Conservation (phyloP, 176 grass and related monocot genomes). For the Eremochloa ophiuroides region DNA sequence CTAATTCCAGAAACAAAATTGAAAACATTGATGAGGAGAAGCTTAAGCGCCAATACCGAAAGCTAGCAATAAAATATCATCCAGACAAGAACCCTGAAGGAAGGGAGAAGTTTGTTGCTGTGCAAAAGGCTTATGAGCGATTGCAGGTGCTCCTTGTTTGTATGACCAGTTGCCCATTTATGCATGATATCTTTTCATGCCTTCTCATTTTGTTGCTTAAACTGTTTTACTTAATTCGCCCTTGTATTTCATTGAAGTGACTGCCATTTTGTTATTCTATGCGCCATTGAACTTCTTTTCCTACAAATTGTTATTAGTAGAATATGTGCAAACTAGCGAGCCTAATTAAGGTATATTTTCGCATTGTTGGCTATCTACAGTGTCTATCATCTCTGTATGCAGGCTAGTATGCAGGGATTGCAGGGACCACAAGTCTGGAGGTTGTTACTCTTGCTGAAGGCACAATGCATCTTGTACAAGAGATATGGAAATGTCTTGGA, state of each 20-base stretch:
- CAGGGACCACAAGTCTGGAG: slow-evolving; percentile 98
- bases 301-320: slow-evolving; percentile 23
- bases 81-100: slow-evolving; percentile 99
- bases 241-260: not conserved
- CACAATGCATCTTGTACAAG: slow-evolving; percentile 96
- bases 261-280: not conserved
- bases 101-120: slow-evolving; percentile 95
- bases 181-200: slow-evolving; percentile 1
- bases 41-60: slow-evolving; percentile 95
- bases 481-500: slow-evolving; percentile 90
- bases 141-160: slow-evolving; percentile 69
- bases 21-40: slow-evolving; percentile 98
- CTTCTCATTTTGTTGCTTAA: slow-evolving; percentile 13
- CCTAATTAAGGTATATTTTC: slow-evolving; percentile 13
- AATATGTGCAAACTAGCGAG: not conserved
- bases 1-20: slow-evolving; percentile 46
- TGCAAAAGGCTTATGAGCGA: slow-evolving; percentile 98
- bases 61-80: slow-evolving; percentile 97
- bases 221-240: not conserved
- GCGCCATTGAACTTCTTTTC: not conserved
- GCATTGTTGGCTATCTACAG: slow-evolving; percentile 8
- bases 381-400: slow-evolving; percentile 16
- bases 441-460: slow-evolving; percentile 84
- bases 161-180: not conserved
- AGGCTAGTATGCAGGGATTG: slow-evolving; percentile 99